Evolutionary conservation across 2,329 filamentous ascomycete species (phyloP).

Genomic region (Neofusicoccum umdonicola): DNA sequence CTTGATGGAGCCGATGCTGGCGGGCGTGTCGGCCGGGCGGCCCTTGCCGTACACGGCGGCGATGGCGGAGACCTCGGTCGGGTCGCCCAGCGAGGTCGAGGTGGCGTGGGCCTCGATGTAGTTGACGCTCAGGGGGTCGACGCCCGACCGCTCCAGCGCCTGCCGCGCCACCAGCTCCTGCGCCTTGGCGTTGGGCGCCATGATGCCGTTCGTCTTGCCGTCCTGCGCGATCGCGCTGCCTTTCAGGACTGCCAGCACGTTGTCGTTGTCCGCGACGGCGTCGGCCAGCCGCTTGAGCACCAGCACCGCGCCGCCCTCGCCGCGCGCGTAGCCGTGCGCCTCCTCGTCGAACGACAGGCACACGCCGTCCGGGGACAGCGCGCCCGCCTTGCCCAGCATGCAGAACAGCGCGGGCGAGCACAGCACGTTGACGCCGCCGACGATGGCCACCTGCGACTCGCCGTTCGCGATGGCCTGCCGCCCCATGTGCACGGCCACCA

Average conservation of each 20-base stretch:
- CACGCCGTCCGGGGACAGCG: slow-evolving; percentile 20
- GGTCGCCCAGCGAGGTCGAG: slow-evolving; percentile 25
- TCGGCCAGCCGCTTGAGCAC: slow-evolving; percentile 30
- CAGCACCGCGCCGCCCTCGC: slow-evolving; percentile 32
- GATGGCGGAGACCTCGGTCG: slow-evolving; percentile 25
- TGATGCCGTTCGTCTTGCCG: slow-evolving; percentile 35
- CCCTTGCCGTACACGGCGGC: slow-evolving; percentile 20
- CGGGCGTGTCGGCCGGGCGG: slow-evolving; percentile 48
- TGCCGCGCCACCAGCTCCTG: slow-evolving; percentile 30
- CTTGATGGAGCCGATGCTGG: slow-evolving; percentile 37
- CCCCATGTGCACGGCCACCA: slow-evolving; percentile 34
- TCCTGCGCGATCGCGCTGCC: slow-evolving; percentile 33
- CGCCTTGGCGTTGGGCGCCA: slow-evolving; percentile 34
- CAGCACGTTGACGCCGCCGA: slow-evolving; percentile 36
- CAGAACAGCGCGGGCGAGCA: slow-evolving; percentile 32
- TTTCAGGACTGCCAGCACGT: slow-evolving; percentile 32
- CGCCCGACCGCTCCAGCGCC: slow-evolving; percentile 20
- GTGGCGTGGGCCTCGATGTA: slow-evolving; percentile 24
- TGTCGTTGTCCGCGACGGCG: slow-evolving; percentile 30
- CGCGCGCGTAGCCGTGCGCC: slow-evolving; percentile 32
- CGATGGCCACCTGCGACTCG: slow-evolving; percentile 30
- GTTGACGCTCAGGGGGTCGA: slow-evolving; percentile 22
- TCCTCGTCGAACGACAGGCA: slow-evolving; percentile 34
- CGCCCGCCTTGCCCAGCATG: slow-evolving; percentile 27
- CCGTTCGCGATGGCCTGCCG: slow-evolving; percentile 30